These are phyloP conservation scores for Rhododendron kiyosumense DNA, from an alignment of 148 eudicot species.

Conservation along the genomic window DNA sequence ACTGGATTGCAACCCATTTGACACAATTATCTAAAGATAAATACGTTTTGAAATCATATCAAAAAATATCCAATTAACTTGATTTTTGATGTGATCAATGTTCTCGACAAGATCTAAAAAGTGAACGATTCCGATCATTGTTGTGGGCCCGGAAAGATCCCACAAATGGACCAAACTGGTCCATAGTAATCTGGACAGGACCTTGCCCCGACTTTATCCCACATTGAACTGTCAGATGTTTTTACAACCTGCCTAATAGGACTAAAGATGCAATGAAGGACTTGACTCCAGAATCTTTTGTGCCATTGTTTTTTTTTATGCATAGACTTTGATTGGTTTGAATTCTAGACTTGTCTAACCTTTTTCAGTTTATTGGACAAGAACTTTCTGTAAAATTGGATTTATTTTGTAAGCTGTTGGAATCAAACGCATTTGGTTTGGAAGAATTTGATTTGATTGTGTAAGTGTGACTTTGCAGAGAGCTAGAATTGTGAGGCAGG, in stretches of 20 bases:
- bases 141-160: too few species aligned
- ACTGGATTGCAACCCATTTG: too few species aligned
- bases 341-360: not conserved
- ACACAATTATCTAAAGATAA: too few species aligned
- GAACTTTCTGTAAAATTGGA: not conserved
- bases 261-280: not conserved
- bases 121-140: too few species aligned
- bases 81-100: too few species aligned
- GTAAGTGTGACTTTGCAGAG: slow-evolving; percentile 11
- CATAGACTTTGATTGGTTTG: not conserved
- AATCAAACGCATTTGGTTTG: not conserved
- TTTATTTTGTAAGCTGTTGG: not conserved
- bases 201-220: not conserved
- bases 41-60: too few species aligned
- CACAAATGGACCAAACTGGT: too few species aligned
- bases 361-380: not conserved
- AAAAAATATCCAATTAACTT: too few species aligned
- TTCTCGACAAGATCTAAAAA: too few species aligned
- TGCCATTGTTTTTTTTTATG: not conserved
- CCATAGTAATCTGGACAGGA: too few species aligned
- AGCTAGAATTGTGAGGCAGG: slow-evolving; percentile 25
- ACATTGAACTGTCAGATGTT: not conserved
- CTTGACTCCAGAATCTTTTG: not conserved
- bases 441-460: not conserved
- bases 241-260: not conserved